Conservation (phyloP, 2,329 filamentous ascomycete species). For the Aureobasidium musti region DNA sequence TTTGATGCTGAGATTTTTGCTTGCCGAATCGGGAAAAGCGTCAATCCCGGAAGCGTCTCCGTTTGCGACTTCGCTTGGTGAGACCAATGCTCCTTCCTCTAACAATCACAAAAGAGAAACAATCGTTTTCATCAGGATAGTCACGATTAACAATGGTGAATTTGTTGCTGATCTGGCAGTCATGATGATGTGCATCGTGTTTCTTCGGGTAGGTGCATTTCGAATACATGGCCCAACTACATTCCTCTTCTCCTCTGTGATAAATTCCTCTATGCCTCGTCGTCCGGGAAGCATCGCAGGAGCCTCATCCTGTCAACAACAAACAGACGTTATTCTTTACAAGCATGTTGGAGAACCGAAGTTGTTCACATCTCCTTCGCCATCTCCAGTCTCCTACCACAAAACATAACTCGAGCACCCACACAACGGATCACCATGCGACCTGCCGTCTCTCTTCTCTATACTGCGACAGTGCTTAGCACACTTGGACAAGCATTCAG, state of each 20-base stretch:
- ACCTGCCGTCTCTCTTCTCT: not conserved
- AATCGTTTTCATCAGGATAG: not conserved
- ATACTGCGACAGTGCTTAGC: not conserved
- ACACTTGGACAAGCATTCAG: not conserved
- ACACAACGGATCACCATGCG: not conserved
- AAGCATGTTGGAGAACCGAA: not conserved
- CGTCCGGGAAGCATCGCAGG: not conserved
- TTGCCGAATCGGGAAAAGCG: not conserved
- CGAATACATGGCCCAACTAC: not conserved
- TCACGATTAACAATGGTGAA: not conserved
- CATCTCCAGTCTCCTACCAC: not conserved
- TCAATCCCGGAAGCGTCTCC: not conserved
- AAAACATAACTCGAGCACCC: too few species aligned
- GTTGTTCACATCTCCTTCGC: not conserved
- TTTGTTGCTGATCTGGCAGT: too few species aligned
- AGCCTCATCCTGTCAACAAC: not conserved
- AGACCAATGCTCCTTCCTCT: not conserved
- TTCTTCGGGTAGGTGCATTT: not conserved
- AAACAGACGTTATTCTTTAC: not conserved
- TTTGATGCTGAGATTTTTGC: conserved; percentile 4
- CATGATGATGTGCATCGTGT: not conserved
- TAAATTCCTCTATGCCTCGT: not conserved
- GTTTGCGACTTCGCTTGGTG: not conserved
- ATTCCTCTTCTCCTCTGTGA: not conserved
- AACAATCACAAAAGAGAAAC: not conserved